Evolutionary conservation across 305 asterid species (phyloP), one percentile per base, ranked within the genome.

Genomic region (Fraxinus paxiana): DNA sequence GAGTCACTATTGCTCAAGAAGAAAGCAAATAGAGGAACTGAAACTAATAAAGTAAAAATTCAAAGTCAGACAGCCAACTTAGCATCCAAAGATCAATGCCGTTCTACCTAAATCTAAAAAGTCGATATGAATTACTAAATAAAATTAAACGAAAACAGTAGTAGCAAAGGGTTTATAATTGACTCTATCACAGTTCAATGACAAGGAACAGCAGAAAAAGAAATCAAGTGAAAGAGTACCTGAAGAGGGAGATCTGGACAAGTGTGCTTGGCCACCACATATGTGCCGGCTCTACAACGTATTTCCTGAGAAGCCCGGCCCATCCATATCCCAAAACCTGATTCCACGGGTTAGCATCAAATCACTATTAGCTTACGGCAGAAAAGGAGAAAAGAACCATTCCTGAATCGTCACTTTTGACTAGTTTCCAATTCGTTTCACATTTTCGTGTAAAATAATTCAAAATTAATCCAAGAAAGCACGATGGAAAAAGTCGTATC

Each of bases 201-300:
- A 8, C 54, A 54, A 30, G 48, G 18, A 5, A 31, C 12, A 24
- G 37, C 20, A 61, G 15, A 30, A 22, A 6, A 20, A 10, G 5
- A 43, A 41, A 5, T 4, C 33, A 5, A 26, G 1, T 12, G 2
- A 41, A 54, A 35, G 15, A 13, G 2, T 71, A 91, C 98, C 91
- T 85, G 85, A 93, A 93, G 22, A 93, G 92, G 46, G 98, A 93
- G 75, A 93, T 90, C 71, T 92, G 98, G 84, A 93, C 97, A 35
- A 93, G 97, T 31, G 91, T 91, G 83, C 84, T 88, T 56, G 98
- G 98, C 98, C 98, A 93, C 98, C 98, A 93, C 98, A 93, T 93
- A 81, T 93, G 97, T 6, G 98, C 97, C 65, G 97, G 98, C 83
- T 93, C 98, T 30, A 93, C 98, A 2, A 93, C 97, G 84, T 92